Evolutionary conservation across 495 filamentous ascomycete species (phyloP).

Genomic region (Xylaria acuta): DNA sequence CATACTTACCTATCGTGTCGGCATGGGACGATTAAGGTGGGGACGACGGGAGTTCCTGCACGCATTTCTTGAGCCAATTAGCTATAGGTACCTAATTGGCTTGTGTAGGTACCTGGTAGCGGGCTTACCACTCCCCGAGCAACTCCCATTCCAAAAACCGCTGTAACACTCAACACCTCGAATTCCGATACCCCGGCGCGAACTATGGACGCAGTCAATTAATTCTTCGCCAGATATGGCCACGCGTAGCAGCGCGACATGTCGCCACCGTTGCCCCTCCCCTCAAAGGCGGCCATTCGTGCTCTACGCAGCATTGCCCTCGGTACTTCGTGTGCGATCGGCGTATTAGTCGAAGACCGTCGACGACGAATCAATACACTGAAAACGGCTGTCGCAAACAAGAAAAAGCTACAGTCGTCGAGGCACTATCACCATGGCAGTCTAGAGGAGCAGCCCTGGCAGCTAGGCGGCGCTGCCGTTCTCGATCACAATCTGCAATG

Average conservation of each 20-base stretch:
- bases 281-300: conserved; percentile 60
- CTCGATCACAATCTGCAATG: conserved; percentile 32
- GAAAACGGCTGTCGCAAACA: conserved; percentile 53
- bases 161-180: neutral
- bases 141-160: neutral
- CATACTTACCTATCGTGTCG: no score
- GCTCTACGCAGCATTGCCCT: conserved; percentile 58
- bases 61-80: neutral
- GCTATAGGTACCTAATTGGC: neutral
- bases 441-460: conserved; percentile 44
- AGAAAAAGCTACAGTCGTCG: conserved; percentile 50
- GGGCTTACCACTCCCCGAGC: neutral
- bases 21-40: neutral
- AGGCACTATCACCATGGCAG: conserved; percentile 47
- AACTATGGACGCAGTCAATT: neutral
- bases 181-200: neutral
- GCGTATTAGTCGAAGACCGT: conserved; percentile 60
- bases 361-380: conserved; percentile 56
- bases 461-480: conserved; percentile 52
- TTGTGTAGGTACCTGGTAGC: no score
- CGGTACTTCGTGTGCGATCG: conserved; percentile 60
- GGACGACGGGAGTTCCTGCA: neutral
- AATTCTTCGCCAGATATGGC: conserved; percentile 28
- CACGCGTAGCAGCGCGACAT: conserved; percentile 36
- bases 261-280: conserved; percentile 54